A percentile compares a stretch with the other conserved stretches of the same genome.
phyloP scores from a whole-genome alignment of 129 eudicot genomes.

The Tagetes patula region DNA sequence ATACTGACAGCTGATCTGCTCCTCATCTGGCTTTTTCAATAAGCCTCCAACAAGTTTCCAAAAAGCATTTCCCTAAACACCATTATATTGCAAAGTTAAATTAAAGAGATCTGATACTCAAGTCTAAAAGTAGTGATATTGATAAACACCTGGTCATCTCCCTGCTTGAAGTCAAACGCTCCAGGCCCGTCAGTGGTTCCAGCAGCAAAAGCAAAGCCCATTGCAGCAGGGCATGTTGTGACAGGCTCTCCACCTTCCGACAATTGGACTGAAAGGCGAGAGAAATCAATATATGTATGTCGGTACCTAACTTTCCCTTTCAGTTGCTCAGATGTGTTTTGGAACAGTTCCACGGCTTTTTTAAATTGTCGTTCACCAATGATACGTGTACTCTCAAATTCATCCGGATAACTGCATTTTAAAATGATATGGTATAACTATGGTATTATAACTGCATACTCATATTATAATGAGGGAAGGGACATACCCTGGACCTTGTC shows the following conservation, averaged over 20 bases:
- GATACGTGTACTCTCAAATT: constrained; percentile 57
- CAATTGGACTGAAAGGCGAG: constrained; percentile 37
- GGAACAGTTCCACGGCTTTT: constrained; percentile 44
- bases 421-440: neutral
- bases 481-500: constrained; percentile 61
- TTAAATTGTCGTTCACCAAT: constrained; percentile 57
- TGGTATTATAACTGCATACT: neutral
- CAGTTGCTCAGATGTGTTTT: constrained; percentile 45
- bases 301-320: constrained; percentile 41
- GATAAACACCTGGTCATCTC: constrained; percentile 50
- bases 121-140: neutral
- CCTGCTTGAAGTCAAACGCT: constrained; percentile 59
- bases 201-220: constrained; percentile 66
- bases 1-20: constrained; percentile 51
- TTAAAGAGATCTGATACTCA: neutral
- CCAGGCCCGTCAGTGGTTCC: constrained; percentile 74
- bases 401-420: constrained; percentile 51
- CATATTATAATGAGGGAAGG: neutral
- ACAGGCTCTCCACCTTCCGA: constrained; percentile 28
- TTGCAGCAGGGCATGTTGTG: constrained; percentile 67
- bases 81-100: neutral
- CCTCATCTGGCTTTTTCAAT: constrained; percentile 40
- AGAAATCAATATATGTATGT: constrained; percentile 49
- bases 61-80: neutral
- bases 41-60: constrained; percentile 38